Conservation (phyloP, 2,329 filamentous ascomycete genomes). For the Botryotinia calthae region DNA sequence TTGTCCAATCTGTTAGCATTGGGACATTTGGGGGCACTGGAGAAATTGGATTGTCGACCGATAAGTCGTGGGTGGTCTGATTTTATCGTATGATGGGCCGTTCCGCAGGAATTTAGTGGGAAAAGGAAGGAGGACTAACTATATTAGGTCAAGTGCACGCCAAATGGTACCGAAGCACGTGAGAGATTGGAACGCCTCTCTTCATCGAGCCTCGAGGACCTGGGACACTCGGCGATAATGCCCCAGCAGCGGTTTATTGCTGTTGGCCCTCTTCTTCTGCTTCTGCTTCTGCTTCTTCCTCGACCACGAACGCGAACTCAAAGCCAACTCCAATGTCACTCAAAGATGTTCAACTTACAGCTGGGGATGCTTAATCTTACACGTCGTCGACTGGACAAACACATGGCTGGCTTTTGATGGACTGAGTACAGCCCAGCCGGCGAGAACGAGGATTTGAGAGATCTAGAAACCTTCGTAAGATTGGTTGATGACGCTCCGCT, state of each 20-base stretch:
- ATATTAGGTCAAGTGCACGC: neutral
- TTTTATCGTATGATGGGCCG: conserved; percentile 14
- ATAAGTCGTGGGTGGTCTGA: conserved; percentile 7
- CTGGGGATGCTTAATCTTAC: neutral
- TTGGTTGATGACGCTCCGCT: conserved; percentile 1
- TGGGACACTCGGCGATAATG: neutral
- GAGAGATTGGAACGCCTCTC: too few species aligned
- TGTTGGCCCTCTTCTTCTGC: neutral
- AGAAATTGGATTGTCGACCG: neutral
- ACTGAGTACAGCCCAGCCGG: neutral
- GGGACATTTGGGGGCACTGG: neutral
- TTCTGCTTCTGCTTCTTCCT: neutral
- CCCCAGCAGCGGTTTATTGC: neutral
- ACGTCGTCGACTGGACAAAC: neutral
- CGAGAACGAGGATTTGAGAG: neutral
- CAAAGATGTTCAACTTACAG: neutral
- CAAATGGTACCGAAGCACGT: neutral
- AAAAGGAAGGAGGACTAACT: neutral
- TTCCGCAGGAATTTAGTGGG: neutral
- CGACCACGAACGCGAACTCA: neutral
- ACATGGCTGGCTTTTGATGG: neutral
- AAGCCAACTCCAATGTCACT: too few species aligned
- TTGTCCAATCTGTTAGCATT: neutral
- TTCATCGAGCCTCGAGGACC: neutral
- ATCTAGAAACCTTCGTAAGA: neutral